Base-by-base conservation (phyloP, 805 yeast species). In the Yamadazyma akitaensis region DNA sequence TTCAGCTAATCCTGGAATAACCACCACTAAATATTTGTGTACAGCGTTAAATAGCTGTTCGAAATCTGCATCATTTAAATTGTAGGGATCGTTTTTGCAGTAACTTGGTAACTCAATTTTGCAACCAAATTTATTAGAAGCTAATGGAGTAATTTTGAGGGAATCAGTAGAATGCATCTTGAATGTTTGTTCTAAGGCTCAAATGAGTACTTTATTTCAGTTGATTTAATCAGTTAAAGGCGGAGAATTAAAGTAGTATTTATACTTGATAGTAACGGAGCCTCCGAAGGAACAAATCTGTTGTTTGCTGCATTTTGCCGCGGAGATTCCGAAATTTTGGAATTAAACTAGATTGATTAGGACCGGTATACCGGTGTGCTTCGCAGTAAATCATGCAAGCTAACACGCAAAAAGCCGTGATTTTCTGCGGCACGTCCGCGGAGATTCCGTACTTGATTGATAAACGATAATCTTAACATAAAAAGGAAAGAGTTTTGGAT, bases 1-100 rank as follows among this genome's bases (percentile, higher is more conserved):
- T 6, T 79, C 67, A n/a, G 73, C 79, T 65, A 85, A 92, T 36
- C 75, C 74, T 37, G 92, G 92, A 46, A 89, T 78, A 14, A 88
- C 84, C 14, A 87, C 70, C 8, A 89, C 96, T 43, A 87, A 77
- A 60, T 89, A 67, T 8, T 74, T 75, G 56, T 82, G 81, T 5
- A 88, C 75, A 0, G 91, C 92, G 28, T 78, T 76, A 54, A 76
- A 79, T 49, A 88, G 73, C 8, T 59, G 54, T 44, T 74, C 66
- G 66, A 88, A 88, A 57, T 88, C 94, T 5, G 66, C 77, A 3
- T 84, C 87, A 51, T 70, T 74, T 49, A 89, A 73, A 45, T 75
- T 61, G 3, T 87, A 74, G 13, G 96, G 96, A 65, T 88, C 96
- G 46, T 79, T 81, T 25, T 63, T 55, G 49, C 85, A 77, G 53